Percentiles rank a stretch among this genome's conserved stretches.
Evolutionary conservation across 495 filamentous ascomycete species (phyloP).

Genomic region (Sporormia fimetaria): DNA sequence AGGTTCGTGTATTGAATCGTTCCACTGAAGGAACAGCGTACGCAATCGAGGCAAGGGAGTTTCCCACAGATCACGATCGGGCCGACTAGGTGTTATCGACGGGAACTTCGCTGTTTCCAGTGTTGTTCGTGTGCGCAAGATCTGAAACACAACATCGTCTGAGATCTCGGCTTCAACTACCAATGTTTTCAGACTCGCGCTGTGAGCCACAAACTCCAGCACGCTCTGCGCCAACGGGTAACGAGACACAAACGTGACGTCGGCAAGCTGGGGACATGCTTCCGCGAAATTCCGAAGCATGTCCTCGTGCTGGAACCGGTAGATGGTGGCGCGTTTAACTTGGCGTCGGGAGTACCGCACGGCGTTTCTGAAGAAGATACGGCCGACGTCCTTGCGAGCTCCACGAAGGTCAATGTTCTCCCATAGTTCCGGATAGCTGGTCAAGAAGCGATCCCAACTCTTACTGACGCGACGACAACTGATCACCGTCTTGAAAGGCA

Average conservation of each 20-base stretch:
- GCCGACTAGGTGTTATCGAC: no score
- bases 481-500: slow-evolving; percentile 26
- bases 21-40: no score
- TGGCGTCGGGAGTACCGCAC: slow-evolving; percentile 33
- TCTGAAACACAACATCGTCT: slow-evolving; percentile 30
- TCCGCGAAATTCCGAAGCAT: slow-evolving; percentile 21
- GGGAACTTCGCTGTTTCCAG: slow-evolving; percentile 37
- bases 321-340: slow-evolving; percentile 34
- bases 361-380: slow-evolving; percentile 36
- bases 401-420: slow-evolving; percentile 40
- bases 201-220: slow-evolving; percentile 16
- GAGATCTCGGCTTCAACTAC: slow-evolving; percentile 33
- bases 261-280: slow-evolving; percentile 20
- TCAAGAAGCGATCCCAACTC: slow-evolving; percentile 40
- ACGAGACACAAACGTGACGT: slow-evolving; percentile 18
- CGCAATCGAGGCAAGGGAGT: no score
- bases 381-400: slow-evolving; percentile 34
- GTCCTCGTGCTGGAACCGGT: slow-evolving; percentile 33
- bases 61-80: no score
- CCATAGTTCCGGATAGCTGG: slow-evolving; percentile 39
- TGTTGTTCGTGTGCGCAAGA: slow-evolving; percentile 33
- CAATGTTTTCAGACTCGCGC: slow-evolving; percentile 35
- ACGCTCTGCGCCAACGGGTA: slow-evolving; percentile 13
- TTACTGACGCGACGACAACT: slow-evolving; percentile 43
- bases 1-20: no score